Evolutionary conservation across 768 basidiomycete species (phyloP).

Genomic region (Psilocybe azurescens): DNA sequence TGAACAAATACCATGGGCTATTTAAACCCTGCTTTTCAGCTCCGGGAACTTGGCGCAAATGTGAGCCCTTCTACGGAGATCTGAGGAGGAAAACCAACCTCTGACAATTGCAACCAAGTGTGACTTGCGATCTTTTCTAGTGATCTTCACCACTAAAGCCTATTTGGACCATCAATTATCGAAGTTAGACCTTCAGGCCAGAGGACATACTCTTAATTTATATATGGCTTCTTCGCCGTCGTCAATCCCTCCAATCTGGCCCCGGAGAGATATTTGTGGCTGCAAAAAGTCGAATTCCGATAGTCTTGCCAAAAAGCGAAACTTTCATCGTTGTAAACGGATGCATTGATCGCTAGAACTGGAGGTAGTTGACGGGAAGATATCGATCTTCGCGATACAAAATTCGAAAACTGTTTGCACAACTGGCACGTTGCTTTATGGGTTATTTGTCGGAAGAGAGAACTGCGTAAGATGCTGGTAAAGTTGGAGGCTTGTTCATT

Average conservation of each 20-base stretch:
- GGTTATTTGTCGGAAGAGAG: conserved; percentile 79
- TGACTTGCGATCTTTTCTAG: conserved; percentile 69
- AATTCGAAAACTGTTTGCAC: conserved; percentile 80
- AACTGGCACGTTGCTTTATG: conserved; percentile 88
- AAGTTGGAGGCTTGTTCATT: conserved; percentile 52
- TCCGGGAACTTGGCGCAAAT: conserved; percentile 62
- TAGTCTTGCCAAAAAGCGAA: conserved; percentile 78
- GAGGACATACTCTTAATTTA: conserved; percentile 66
- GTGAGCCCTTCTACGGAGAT: not conserved
- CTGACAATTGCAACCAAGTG: conserved; percentile 91
- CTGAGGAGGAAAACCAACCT: conserved; percentile 46
- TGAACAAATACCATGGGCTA: conserved; percentile 93
- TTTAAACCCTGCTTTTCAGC: conserved; percentile 49
- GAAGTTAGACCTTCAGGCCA: not conserved
- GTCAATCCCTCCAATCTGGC: conserved; percentile 62
- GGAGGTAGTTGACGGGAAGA: conserved; percentile 75
- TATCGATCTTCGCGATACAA: conserved; percentile 73
- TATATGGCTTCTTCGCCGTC: conserved; percentile 66
- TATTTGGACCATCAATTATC: conserved; percentile 32
- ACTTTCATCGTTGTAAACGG: conserved; percentile 77
- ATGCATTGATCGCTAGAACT: conserved; percentile 85
- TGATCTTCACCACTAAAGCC: conserved; percentile 85
- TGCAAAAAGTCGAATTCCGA: conserved; percentile 58
- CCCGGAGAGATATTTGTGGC: conserved; percentile 58
- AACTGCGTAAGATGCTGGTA: conserved; percentile 68